Evolutionary conservation across 1,284 basidiomycete species (phyloP), one percentile per base, ranked within the genome.

Genomic region (Trichosporon ovoides): DNA sequence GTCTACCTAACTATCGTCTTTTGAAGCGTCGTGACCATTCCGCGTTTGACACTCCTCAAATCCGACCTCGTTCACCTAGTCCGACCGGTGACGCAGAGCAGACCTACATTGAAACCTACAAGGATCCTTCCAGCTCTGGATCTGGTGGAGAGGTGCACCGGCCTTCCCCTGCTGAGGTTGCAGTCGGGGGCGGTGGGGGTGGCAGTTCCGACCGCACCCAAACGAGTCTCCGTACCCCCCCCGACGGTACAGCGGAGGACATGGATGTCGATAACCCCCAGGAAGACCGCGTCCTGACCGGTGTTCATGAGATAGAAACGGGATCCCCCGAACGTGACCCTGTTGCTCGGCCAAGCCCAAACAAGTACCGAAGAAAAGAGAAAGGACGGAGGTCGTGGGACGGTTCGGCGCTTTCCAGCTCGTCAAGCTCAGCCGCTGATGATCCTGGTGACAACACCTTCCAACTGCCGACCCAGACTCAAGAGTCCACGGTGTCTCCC

Each of bases 381-480:
- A 48, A 48, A 19, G 24, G 24, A 3, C 43, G 43, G 3, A 16
- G 28, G 24, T 16, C 10, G 7, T 16, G 14, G 22, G 7, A 13
- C 12, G 24, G 22, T n/a, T 16, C 43, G 7, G 1, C 22, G 5
- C 24, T 10, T 7, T 48, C 43, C 14, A 48, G 24, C 43, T 48
- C 43, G 3, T 48, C 43, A 43, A 61, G 63, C 22, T 56, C 63
- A 0, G 57, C 37, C 3, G 52, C 60, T 2, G 57, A 61, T 13
- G 68, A 68, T 28, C 52, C 60, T 11, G 59, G 65, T 11, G 68
- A 70, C 51, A 36, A 59, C 24, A 65, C 68, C 3, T 63, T 60
- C 33, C 43, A 37, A 20, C 51, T 35, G 19, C 51, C 19, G 33
- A 34, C 37, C 13, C 52, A 38, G 28, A 28, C 20, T 19, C 38